Evolutionary conservation across 2,329 filamentous ascomycete species (phyloP).

Genomic region (Penicillium polonicum): DNA sequence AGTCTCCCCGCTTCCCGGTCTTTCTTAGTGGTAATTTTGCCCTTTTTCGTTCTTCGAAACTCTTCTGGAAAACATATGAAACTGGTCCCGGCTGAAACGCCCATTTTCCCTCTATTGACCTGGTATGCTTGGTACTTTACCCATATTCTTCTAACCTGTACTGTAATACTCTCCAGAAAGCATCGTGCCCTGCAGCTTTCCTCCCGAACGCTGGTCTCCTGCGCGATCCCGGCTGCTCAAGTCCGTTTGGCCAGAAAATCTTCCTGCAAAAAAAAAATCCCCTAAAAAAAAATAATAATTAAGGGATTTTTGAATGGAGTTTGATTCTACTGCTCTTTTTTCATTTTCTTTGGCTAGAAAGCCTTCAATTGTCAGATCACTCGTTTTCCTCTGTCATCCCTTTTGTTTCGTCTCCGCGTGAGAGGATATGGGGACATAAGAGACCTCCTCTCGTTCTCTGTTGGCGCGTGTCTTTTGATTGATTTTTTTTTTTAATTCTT

Average conservation of each 20-base stretch:
- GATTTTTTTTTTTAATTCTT: slow-evolving; percentile 14
- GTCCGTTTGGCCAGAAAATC: slow-evolving; percentile 19
- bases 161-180: slow-evolving; percentile 18
- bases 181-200: slow-evolving; percentile 36
- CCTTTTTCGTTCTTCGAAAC: slow-evolving; percentile 12
- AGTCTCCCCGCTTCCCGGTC: slow-evolving; percentile 11
- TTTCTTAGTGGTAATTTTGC: slow-evolving; percentile 21
- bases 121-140: slow-evolving; percentile 10
- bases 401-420: slow-evolving; percentile 13
- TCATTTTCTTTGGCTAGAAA: slow-evolving; percentile 24
- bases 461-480: slow-evolving; percentile 17
- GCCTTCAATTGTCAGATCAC: slow-evolving; percentile 11
- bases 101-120: background rate
- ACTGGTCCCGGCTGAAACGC: slow-evolving; percentile 13
- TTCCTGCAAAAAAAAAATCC: slow-evolving; percentile 11
- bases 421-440: slow-evolving; percentile 16
- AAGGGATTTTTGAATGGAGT: slow-evolving; percentile 20
- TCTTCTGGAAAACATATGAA: slow-evolving; percentile 27
- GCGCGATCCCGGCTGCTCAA: slow-evolving; percentile 28
- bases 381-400: slow-evolving; percentile 11
- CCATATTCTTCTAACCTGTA: slow-evolving; percentile 15
- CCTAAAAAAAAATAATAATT: background rate
- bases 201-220: slow-evolving; percentile 23
- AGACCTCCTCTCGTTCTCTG: slow-evolving; percentile 20
- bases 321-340: slow-evolving; percentile 18